Percentiles rank a stretch among this genome's conserved stretches.
phyloP scores from a whole-genome alignment of 352 stramenopile genomes.

The Plasmopara viticola region DNA sequence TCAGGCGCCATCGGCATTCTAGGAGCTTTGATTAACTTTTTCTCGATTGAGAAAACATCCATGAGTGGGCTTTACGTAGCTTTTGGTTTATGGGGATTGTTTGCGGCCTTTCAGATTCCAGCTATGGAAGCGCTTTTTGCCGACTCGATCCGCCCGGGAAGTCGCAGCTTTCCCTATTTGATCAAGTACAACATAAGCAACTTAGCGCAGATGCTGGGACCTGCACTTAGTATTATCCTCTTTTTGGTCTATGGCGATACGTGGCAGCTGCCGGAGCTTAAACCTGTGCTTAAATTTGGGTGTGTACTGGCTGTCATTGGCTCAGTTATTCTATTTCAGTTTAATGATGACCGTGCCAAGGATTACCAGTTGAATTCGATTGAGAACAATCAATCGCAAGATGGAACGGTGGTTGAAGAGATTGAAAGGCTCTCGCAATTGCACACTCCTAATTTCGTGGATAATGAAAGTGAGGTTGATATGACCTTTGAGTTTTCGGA shows the following conservation, averaged over 20 bases:
- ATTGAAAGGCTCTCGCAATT: conserved; percentile 19
- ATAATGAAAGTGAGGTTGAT: conserved; percentile 32
- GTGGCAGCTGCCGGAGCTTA: conserved; percentile 52
- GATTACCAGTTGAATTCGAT: conserved; percentile 28
- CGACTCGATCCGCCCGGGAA: conserved; percentile 63
- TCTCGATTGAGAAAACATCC: conserved; percentile 41
- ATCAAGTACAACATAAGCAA: conserved; percentile 82
- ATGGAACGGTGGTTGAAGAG: conserved; percentile 9
- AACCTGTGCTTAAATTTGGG: conserved; percentile 53
- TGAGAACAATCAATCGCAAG: conserved; percentile 20
- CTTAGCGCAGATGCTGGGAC: conserved; percentile 54
- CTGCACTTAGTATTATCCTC: conserved; percentile 44
- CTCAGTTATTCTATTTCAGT: conserved; percentile 42
- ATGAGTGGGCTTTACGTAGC: conserved; percentile 49
- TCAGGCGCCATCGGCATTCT: conserved; percentile 47
- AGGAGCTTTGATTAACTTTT: conserved; percentile 42
- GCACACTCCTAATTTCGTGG: conserved; percentile 48
- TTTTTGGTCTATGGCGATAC: conserved; percentile 60
- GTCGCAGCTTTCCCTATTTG: conserved; percentile 66
- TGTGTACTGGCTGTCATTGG: conserved; percentile 43
- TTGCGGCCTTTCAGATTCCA: conserved; percentile 58
- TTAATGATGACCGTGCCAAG: conserved; percentile 54
- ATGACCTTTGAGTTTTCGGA: conserved; percentile 72
- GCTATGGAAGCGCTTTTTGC: conserved; percentile 71
- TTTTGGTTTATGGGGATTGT: conserved; percentile 65